Evolutionary conservation across 1,284 basidiomycete genomes (phyloP).

Genomic region (Ceratobasidium sp.): DNA sequence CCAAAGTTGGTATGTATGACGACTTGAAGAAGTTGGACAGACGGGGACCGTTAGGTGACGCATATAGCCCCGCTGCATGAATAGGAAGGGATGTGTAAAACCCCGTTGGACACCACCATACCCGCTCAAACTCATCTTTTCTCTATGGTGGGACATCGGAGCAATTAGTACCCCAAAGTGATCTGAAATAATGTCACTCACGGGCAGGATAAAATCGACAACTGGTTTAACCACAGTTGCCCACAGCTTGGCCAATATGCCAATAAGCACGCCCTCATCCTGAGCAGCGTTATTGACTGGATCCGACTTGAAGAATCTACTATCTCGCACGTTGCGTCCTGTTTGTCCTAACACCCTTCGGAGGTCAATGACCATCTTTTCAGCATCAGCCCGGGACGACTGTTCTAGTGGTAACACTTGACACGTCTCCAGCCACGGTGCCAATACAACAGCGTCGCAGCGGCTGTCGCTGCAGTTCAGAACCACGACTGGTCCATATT

Average conservation of each 20-base stretch:
- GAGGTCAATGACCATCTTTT: background rate
- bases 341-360: background rate
- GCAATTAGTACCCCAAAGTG: background rate
- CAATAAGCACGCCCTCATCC: background rate
- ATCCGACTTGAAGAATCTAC: background rate
- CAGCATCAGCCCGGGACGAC: background rate
- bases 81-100: constrained; percentile 48
- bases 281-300: background rate
- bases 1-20: constrained; percentile 50
- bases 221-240: constrained; percentile 23
- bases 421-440: background rate
- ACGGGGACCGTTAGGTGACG: constrained; percentile 14
- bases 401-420: background rate
- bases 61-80: constrained; percentile 49
- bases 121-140: constrained; percentile 38
- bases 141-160: background rate
- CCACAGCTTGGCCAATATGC: constrained; percentile 28
- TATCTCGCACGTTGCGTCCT: background rate
- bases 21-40: constrained; percentile 48
- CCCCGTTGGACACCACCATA: constrained; percentile 46
- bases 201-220: background rate
- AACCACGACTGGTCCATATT: constrained; percentile 52
- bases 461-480: constrained; percentile 49
- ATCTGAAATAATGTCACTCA: background rate
- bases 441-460: constrained; percentile 51